phyloP scores from a whole-genome alignment of 192 early-diverging fungal species.

The Umbelopsis isabellina region DNA sequence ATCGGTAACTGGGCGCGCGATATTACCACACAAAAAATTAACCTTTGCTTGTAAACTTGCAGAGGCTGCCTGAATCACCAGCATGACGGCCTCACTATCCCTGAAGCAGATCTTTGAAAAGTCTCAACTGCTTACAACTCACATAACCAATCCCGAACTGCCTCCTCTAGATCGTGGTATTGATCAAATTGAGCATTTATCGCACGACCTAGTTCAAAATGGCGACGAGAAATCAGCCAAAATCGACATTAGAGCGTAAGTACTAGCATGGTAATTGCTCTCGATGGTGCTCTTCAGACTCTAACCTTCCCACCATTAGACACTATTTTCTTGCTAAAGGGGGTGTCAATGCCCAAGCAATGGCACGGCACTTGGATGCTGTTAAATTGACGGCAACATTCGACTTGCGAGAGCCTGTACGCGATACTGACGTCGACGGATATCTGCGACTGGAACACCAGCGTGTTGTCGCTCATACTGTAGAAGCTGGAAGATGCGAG shows the following conservation, averaged over 20 bases:
- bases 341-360: slow-evolving; percentile 78
- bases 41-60: background rate
- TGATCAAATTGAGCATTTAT: slow-evolving; percentile 76
- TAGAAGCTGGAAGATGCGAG: slow-evolving; percentile 19
- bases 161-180: slow-evolving; percentile 84
- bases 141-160: slow-evolving; percentile 68
- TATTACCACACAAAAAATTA: background rate
- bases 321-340: slow-evolving; percentile 77
- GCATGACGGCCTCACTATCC: slow-evolving; percentile 21
- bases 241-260: slow-evolving; percentile 19
- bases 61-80: background rate
- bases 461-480: slow-evolving; percentile 3
- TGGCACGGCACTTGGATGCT: slow-evolving; percentile 60
- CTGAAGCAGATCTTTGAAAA: slow-evolving; percentile 71
- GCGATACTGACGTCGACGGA: slow-evolving; percentile 81
- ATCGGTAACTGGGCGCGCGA: background rate
- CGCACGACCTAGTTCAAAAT: background rate
- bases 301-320: slow-evolving; percentile 26
- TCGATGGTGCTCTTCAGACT: background rate
- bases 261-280: background rate
- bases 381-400: slow-evolving; percentile 75
- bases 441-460: slow-evolving; percentile 2
- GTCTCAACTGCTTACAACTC: slow-evolving; percentile 74
- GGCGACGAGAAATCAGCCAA: background rate
- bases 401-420: slow-evolving; percentile 70